These are phyloP conservation scores for Trichosporon coremiiforme DNA, from an alignment of 1,284 basidiomycete genomes.

Conservation along the genomic window DNA sequence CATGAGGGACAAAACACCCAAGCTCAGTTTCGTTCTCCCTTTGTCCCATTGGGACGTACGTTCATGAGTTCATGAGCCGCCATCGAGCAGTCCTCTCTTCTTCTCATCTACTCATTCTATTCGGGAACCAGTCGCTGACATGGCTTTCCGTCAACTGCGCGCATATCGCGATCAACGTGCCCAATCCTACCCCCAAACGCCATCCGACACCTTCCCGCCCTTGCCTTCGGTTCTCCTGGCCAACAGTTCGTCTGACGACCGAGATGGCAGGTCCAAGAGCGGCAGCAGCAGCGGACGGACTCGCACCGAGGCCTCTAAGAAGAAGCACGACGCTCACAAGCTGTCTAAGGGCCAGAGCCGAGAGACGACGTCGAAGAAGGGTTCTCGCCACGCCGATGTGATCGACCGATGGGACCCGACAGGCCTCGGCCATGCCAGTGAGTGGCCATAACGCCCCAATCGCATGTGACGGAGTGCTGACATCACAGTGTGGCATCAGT, in stretches of 20 bases:
- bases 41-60: neutral
- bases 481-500: slow-evolving; percentile 55
- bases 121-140: neutral
- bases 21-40: neutral
- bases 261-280: slow-evolving; percentile 9
- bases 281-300: slow-evolving; percentile 13
- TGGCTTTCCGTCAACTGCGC: neutral
- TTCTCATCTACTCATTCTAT: slow-evolving; percentile 1
- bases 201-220: neutral
- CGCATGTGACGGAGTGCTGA: slow-evolving; percentile 14
- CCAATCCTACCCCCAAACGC: slow-evolving; percentile 9
- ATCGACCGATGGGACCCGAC: slow-evolving; percentile 57
- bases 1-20: slow-evolving; percentile 8
- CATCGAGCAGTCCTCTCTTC: neutral
- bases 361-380: slow-evolving; percentile 49
- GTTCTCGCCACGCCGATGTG: slow-evolving; percentile 53
- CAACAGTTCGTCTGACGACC: slow-evolving; percentile 10
- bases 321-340: slow-evolving; percentile 12
- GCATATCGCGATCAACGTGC: slow-evolving; percentile 9
- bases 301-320: slow-evolving; percentile 7
- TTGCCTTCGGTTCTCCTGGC: neutral
- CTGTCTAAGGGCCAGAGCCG: slow-evolving; percentile 28
- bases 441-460: slow-evolving; percentile 28
- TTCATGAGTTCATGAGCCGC: neutral
- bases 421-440: slow-evolving; percentile 53